Evolutionary conservation across 1,284 basidiomycete genomes (phyloP), one percentile per base, ranked within the genome.

Genomic region (Cryptococcus jaspeensis): DNA sequence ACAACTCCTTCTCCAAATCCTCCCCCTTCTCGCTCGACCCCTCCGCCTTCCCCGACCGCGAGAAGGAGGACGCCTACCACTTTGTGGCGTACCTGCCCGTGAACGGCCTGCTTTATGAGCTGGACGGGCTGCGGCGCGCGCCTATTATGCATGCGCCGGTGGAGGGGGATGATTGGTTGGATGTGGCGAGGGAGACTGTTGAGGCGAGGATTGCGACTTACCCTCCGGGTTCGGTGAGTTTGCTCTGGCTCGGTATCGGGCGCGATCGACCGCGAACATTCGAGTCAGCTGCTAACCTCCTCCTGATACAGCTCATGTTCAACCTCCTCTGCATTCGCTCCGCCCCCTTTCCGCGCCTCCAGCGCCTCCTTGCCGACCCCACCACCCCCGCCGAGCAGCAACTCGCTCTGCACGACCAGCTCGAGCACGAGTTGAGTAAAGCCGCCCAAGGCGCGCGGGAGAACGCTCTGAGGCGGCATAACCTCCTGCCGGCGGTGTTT

Each of bases 21-120:
- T 90, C 92, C 35, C 92, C 92, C 5, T 89, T 84, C 64, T 84
- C 88, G 2, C 86, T 92, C 61, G 90, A 92, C 71, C 88, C 50
- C 76, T 88, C 52, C 15, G 63, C 71, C 28, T 67, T 69, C 37
- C 68, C 73, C 36, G 67, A 76, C 32, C 84, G 87, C 3, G 87
- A 84, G 62, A 87, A 85, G 59, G 90, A 92, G 70, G 92, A 95
- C 66, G 91, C 91, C 12, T 97, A 93, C 76, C 92, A 96, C 70
- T 95, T 95, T 69, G 86, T 95, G 44, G 86, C 92, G 5, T 97
- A 95, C 75, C 77, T 93, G 47, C 93, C 93, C 3, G 80, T 87
- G 46, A 83, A 86, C 73, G 92, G 89, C 13, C 82, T 84, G 35
- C 78, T 97, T 48, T 95, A 92, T 75, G 93, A 97, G 77, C 82